Evolutionary conservation across 208 protist species (phyloP).

Genomic region (Trypanosoma vivax): DNA sequence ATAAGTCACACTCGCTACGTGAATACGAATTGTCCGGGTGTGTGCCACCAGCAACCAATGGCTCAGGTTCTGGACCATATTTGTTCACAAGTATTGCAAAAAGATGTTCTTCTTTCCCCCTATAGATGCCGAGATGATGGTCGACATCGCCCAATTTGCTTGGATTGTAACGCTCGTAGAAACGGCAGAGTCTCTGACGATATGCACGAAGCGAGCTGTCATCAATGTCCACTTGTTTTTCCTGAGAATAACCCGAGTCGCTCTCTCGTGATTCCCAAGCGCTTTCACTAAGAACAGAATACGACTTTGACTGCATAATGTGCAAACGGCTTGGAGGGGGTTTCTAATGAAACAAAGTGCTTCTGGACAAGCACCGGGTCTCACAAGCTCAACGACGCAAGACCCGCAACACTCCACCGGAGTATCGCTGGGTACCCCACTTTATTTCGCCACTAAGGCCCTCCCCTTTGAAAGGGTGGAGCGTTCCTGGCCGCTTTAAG

Average conservation of each 20-base stretch:
- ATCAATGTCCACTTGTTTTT: conserved; percentile 17
- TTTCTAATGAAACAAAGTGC: conserved; percentile 6
- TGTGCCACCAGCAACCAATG: neutral
- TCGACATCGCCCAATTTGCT: conserved; percentile 48
- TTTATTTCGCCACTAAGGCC: no score
- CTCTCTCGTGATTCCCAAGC: conserved; percentile 48
- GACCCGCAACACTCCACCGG: no score
- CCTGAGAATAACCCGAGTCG: conserved; percentile 35
- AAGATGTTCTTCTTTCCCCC: conserved; percentile 57
- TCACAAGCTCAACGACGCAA: no score
- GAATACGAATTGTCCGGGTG: conserved; percentile 17
- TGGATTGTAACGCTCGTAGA: conserved; percentile 75
- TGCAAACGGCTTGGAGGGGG: neutral
- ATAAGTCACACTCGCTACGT: conserved; percentile 41
- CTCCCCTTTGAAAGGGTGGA: no score
- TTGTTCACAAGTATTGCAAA: conserved; percentile 69
- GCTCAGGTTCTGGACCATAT: conserved; percentile 64
- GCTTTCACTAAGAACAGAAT: conserved; percentile 27
- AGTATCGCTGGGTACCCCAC: no score
- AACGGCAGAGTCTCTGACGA: conserved; percentile 42
- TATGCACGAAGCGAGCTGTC: conserved; percentile 29
- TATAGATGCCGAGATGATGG: conserved; percentile 39
- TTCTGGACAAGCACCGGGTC: neutral
- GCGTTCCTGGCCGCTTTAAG: no score
- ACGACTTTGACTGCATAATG: conserved; percentile 9